Conservation (phyloP, 805 yeast species). For the Candida orba region DNA sequence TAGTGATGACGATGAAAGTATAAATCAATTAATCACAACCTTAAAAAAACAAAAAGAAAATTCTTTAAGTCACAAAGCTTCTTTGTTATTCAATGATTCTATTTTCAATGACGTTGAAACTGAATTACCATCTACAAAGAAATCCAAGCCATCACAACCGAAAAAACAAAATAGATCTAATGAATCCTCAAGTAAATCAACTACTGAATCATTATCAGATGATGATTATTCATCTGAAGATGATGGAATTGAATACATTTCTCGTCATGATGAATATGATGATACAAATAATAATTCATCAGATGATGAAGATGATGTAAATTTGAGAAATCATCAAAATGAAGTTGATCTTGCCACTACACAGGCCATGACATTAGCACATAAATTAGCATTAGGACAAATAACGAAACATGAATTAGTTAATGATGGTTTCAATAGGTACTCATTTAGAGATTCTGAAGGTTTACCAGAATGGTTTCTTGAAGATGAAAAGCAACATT, state of each 20-base stretch:
- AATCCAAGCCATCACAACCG: conserved; percentile 7
- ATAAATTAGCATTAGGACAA: conserved; percentile 87
- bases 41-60: conserved; percentile 37
- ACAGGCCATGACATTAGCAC: conserved; percentile 97
- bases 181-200: conserved; percentile 7
- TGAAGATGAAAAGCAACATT: conserved; percentile 86
- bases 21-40: conserved; percentile 50
- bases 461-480: conserved; percentile 95
- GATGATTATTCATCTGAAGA: conserved; percentile 16
- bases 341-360: conserved; percentile 83
- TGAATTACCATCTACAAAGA: conserved; percentile 18
- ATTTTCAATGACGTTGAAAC: conserved; percentile 44
- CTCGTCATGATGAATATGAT: conserved; percentile 35
- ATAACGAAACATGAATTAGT: conserved; percentile 75
- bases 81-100: conserved; percentile 42
- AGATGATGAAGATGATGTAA: conserved; percentile 40
- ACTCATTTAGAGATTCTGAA: conserved; percentile 85
- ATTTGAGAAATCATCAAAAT: conserved; percentile 43
- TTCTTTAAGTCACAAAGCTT: conserved; percentile 34
- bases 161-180: background rate
- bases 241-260: conserved; percentile 39
- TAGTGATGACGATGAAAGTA: conserved; percentile 69
- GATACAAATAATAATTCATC: conserved; percentile 39
- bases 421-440: conserved; percentile 90
- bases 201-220: conserved; percentile 20